Evolutionary conservation across 2,329 filamentous ascomycete species (phyloP), one percentile per base, ranked within the genome.

Genomic region (Fusarium chuoi): DNA sequence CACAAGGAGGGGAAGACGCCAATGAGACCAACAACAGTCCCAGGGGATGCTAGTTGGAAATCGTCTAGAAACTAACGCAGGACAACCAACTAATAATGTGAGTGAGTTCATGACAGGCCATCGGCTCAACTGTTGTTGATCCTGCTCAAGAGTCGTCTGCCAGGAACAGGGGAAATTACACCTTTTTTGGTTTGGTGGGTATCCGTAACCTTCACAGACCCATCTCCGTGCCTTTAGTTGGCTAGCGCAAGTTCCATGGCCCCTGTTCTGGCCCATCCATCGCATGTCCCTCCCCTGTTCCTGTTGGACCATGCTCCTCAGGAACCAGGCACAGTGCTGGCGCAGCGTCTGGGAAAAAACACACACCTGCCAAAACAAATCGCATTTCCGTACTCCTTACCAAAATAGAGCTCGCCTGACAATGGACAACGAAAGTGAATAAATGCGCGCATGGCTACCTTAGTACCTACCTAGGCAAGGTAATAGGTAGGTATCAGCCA

Each of bases 151-250:
- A 57, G 51, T 52, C 39, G 49, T 42, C 58, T 46, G 45, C 55
- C 55, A 33, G 66, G 66, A 52, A 63, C 57, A 28, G 62, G 71
- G 71, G 71, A 75, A 64, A 75, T 74, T 75, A 75, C 48, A 41
- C 44, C 54, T 35, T 33, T 59, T 60, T 54, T 70, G 39, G 65
- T 55, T 55, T 36, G 62, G 57, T 70, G 51, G 42, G n/a, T 30
- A 30, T 30, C 30, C 30, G 30, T 49, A 44, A 45, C 68, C 28
- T 41, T 57, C 54, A 38, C 28, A 62, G 56, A 26, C 66, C 56
- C 65, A 62, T 70, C 61, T 52, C 33, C 45, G n/a, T 44, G 44
- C 39, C 52, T 63, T 52, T 68, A 30, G 66, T 68, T 63, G 67
- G 45, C 48, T 52, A 45, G 44, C 48, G 36, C 28, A 28, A 22